phyloP scores from a whole-genome alignment of 2,329 filamentous ascomycete species.

The Elsinoe ampelina region DNA sequence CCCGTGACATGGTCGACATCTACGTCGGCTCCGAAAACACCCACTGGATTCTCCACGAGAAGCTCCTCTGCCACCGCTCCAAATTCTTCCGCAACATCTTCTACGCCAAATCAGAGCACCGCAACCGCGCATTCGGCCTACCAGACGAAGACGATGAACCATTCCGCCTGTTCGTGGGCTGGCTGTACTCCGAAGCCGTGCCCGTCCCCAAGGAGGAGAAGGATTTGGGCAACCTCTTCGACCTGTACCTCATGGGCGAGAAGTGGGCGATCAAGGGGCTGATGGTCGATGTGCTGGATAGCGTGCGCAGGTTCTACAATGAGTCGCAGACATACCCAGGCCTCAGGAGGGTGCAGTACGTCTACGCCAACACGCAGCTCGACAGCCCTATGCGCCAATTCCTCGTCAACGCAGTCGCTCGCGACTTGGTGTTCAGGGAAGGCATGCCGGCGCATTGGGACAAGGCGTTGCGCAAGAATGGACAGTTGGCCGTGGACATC shows the following conservation, averaged over 20 bases:
- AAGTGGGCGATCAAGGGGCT: conserved; percentile 43
- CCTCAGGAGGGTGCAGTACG: conserved; percentile 44
- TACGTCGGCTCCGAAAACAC: conserved; percentile 47
- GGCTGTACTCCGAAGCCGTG: conserved; percentile 44
- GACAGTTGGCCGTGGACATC: conserved; percentile 47
- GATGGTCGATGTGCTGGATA: conserved; percentile 40
- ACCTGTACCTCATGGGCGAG: conserved; percentile 47
- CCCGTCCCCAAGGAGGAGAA: conserved; percentile 41
- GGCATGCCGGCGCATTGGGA: conserved; percentile 46
- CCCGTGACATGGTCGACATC: conserved; percentile 46
- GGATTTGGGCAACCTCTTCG: conserved; percentile 42
- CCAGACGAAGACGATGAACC: conserved; percentile 44
- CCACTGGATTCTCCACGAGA: conserved; percentile 48
- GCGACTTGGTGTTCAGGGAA: conserved; percentile 42
- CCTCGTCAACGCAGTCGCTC: conserved; percentile 40
- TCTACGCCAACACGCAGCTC: conserved; percentile 42
- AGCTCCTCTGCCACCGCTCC: conserved; percentile 46
- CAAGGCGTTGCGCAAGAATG: conserved; percentile 45
- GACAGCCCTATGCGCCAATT: conserved; percentile 41
- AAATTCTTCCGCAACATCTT: conserved; percentile 46
- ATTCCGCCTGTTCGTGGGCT: conserved; percentile 44
- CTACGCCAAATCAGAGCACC: conserved; percentile 31
- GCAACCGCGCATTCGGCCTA: conserved; percentile 36
- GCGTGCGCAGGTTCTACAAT: conserved; percentile 44
- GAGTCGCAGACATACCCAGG: conserved; percentile 44